Base-by-base conservation (phyloP, 352 stramenopile species). In the Phytophthora ohioensis region DNA sequence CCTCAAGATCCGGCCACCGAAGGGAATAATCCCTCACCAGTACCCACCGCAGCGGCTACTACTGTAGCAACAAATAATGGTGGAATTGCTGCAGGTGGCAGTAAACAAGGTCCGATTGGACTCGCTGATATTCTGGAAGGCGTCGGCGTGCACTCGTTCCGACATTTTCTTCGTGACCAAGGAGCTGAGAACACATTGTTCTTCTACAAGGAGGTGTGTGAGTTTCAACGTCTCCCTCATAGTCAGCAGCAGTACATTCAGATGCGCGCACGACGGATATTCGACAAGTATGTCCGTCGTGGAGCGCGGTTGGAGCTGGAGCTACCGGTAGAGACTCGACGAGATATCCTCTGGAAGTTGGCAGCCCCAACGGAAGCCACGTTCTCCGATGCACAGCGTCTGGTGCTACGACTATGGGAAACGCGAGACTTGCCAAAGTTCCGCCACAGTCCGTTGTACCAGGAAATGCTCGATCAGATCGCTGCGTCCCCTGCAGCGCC, bases 241-340 rank as follows among this genome's bases (percentile, higher is more conserved):
- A 81, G 81, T 27, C 84, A 93, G 59, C 78, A 76, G 30, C 80
- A 90, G 56, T 93, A 93, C 64, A 93, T 93, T 51, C 80, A 91
- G 35, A 88, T 80, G 72, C 83, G 87, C 13, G 85, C 85, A 4
- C 78, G 82, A 13, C 82, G 87, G 36, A 87, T 91, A 63, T 93
- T 93, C 41, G 84, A 93, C 59, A 86, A 82, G 55, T 93, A 85
- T 27, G 78, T 93, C 12, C 77, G 85, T 10, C 81, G 83, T 13
- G 85, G 82, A 10, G 85, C 62, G 21, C 81, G 90, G 39, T 65
- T 93, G 17, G 83, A 91, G 61, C 67, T 93, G 13, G 82, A 90
- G 13, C 66, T 93, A 5, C 83, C 85, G 0, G 60, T 79, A 10
- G 81, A 89, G 41, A 84, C 87, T 49, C 85, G 85, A 1, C 85